These are phyloP conservation scores for Panaeolus cyanescens DNA, from an alignment of 768 basidiomycete species.

Conservation along the genomic window DNA sequence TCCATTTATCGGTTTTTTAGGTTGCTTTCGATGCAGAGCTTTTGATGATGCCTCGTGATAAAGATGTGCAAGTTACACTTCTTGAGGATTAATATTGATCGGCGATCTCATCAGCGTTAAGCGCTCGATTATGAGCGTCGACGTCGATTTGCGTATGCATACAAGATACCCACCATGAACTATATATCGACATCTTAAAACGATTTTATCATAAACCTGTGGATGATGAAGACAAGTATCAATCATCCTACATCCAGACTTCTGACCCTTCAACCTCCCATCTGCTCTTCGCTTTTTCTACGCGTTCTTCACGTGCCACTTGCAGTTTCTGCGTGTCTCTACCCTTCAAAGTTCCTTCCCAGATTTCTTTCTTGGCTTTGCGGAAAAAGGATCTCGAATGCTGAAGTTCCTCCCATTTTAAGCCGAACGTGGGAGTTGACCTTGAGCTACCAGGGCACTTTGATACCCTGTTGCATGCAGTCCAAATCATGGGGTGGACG, in stretches of 20 bases:
- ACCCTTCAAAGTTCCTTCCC: no score
- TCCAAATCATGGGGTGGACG: no score
- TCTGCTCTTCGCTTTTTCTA: no score
- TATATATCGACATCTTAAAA: not conserved
- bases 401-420: not conserved
- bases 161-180: not conserved
- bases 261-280: no score
- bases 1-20: constrained; percentile 21
- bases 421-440: not conserved
- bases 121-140: not conserved
- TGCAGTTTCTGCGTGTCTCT: no score
- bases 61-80: constrained; percentile 44
- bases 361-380: no score
- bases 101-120: not conserved
- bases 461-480: not conserved
- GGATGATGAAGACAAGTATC: no score
- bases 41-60: constrained; percentile 52
- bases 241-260: no score
- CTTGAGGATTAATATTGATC: constrained; percentile 22
- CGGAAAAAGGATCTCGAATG: not conserved
- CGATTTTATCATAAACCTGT: no score
- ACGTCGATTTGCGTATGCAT: not conserved
- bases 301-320: no score
- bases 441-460: not conserved
- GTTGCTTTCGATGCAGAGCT: constrained; percentile 47